Evolutionary conservation across 192 early-diverging fungal genomes (phyloP).

Genomic region (Coemansia sp.): DNA sequence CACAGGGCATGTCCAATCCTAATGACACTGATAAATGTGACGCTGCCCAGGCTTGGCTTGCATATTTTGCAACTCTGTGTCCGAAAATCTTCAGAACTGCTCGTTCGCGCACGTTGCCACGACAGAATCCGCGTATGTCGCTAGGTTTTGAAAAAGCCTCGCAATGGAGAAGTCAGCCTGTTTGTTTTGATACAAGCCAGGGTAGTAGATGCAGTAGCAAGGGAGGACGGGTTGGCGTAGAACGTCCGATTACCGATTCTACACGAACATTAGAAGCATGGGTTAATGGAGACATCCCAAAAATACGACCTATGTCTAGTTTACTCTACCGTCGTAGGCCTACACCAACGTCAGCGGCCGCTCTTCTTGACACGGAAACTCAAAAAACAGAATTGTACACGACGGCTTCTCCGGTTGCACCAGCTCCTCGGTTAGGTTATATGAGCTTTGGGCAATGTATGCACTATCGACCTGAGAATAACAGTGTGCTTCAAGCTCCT

Average conservation of each 20-base stretch:
- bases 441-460: neutral
- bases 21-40: neutral
- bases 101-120: neutral
- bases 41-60: neutral
- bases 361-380: neutral
- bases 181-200: neutral
- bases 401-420: neutral
- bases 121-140: neutral
- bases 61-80: neutral
- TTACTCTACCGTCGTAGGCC: constrained; percentile 12
- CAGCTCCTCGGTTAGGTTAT: neutral
- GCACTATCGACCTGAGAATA: neutral
- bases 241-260: neutral
- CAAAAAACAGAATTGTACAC: neutral
- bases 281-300: neutral
- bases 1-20: neutral
- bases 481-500: neutral
- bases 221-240: neutral
- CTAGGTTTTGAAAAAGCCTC: neutral
- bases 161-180: neutral
- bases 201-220: constrained; percentile 1
- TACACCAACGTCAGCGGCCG: neutral
- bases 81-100: neutral
- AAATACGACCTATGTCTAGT: constrained; percentile 19
- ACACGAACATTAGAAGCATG: neutral